phyloP scores from a whole-genome alignment of 2,329 filamentous ascomycete genomes.

The Triangularia verruculosa region DNA sequence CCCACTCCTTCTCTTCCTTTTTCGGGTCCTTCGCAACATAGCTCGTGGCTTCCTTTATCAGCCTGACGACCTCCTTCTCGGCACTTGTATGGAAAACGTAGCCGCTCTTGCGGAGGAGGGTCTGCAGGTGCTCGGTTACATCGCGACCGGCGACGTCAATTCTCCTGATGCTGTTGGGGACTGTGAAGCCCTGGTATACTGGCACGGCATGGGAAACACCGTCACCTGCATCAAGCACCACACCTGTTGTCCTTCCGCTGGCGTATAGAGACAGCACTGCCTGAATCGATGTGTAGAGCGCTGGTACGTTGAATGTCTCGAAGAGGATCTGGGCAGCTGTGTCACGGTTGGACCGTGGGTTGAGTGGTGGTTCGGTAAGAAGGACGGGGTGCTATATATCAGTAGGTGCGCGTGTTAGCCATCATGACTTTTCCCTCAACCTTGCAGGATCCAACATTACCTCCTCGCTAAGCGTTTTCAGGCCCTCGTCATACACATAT shows the following conservation, averaged over 20 bases:
- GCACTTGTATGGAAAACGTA: constrained; percentile 96
- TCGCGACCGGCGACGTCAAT: constrained; percentile 96
- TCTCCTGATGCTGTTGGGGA: constrained; percentile 89
- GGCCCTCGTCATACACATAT: constrained; percentile 90
- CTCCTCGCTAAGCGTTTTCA: constrained; percentile 97
- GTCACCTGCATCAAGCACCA: constrained; percentile 92
- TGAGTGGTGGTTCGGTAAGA: constrained; percentile 91
- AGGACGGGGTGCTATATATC: constrained; percentile 80
- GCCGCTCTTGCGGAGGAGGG: constrained; percentile 83
- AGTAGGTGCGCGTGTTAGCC: constrained; percentile 3
- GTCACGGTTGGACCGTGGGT: constrained; percentile 92
- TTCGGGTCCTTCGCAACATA: constrained; percentile 90
- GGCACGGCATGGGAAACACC: constrained; percentile 96
- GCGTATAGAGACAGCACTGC: constrained; percentile 95
- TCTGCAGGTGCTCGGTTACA: constrained; percentile 93
- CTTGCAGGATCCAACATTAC: constrained; percentile 44
- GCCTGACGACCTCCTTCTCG: constrained; percentile 96
- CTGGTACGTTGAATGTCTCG: constrained; percentile 97
- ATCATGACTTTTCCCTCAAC: not conserved
- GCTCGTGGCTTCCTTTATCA: constrained; percentile 92
- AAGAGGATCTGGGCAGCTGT: constrained; percentile 96
- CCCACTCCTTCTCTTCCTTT: constrained; percentile 96
- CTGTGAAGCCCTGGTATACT: constrained; percentile 96
- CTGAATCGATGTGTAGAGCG: constrained; percentile 94
- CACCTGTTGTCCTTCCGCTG: constrained; percentile 90